A percentile compares a stretch with the other conserved stretches of the same genome.
phyloP scores from a whole-genome alignment of 1,284 basidiomycete genomes.

The Apiotrichum brassicae region DNA sequence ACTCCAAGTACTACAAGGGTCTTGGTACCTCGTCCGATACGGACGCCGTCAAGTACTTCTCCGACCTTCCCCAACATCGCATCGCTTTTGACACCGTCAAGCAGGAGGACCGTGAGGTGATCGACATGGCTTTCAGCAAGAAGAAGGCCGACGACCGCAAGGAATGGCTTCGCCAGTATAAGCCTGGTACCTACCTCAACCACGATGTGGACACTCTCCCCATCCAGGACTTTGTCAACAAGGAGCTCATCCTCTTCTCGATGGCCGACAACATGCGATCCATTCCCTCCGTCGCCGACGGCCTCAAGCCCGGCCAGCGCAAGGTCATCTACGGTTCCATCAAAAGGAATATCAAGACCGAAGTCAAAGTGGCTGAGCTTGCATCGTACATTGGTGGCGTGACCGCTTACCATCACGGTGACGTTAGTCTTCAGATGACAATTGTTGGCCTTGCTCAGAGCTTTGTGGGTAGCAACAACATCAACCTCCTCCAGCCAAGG shows the following conservation, averaged over 20 bases:
- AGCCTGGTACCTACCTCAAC: slow-evolving; percentile 91
- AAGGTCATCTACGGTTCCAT: slow-evolving; percentile 96
- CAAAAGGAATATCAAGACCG: slow-evolving; percentile 84
- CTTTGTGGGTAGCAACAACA: slow-evolving; percentile 92
- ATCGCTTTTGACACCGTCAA: slow-evolving; percentile 80
- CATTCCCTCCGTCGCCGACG: slow-evolving; percentile 87
- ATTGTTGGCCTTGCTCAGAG: slow-evolving; percentile 93
- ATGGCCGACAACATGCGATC: slow-evolving; percentile 99
- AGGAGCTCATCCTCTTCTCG: slow-evolving; percentile 95
- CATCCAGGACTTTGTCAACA: slow-evolving; percentile 94
- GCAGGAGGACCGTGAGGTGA: slow-evolving; percentile 77
- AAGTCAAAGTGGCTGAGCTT: slow-evolving; percentile 95
- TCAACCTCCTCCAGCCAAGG: slow-evolving; percentile 81
- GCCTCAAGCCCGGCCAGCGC: slow-evolving; percentile 96
- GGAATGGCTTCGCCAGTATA: slow-evolving; percentile 94
- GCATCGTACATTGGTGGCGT: slow-evolving; percentile 92
- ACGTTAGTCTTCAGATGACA: slow-evolving; percentile 75
- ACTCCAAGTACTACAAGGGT: slow-evolving; percentile 97
- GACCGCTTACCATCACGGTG: slow-evolving; percentile 95
- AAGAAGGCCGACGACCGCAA: slow-evolving; percentile 99
- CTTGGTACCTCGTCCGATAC: slow-evolving; percentile 84
- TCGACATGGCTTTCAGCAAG: slow-evolving; percentile 99
- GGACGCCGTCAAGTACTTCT: slow-evolving; percentile 91
- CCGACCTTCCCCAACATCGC: slow-evolving; percentile 86
- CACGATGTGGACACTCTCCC: slow-evolving; percentile 82